Conservation (phyloP, 306 rosid species). For the Inga oerstediana region DNA sequence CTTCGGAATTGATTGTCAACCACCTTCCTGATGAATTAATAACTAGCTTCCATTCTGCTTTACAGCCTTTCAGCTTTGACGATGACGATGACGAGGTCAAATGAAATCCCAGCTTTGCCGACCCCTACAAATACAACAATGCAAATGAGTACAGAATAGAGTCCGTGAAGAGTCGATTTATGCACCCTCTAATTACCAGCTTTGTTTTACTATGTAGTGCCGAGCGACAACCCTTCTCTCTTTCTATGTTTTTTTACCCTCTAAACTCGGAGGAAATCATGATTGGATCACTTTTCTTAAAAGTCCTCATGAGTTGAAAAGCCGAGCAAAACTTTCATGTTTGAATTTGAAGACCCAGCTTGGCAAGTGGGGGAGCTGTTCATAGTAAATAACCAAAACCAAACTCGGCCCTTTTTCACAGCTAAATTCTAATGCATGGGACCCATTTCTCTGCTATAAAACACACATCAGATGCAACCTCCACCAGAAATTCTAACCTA, state of each 20-base stretch:
- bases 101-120: background rate
- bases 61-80: background rate
- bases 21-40: background rate
- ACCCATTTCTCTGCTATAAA: conserved; percentile 27
- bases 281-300: background rate
- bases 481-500: conserved; percentile 33
- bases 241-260: background rate
- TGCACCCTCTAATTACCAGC: background rate
- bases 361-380: background rate
- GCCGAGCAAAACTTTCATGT: background rate
- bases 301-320: background rate
- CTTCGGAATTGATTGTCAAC: background rate
- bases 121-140: background rate
- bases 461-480: conserved; percentile 32
- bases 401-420: background rate
- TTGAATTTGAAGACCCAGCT: background rate
- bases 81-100: background rate
- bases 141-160: background rate
- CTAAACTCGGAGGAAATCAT: background rate
- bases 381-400: conserved; percentile 24
- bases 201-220: background rate
- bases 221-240: background rate
- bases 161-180: background rate
- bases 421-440: conserved; percentile 37
- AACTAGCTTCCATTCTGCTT: background rate